Base-by-base conservation (phyloP, 2,329 filamentous ascomycete genomes). In the Venturiaceae sp. region DNA sequence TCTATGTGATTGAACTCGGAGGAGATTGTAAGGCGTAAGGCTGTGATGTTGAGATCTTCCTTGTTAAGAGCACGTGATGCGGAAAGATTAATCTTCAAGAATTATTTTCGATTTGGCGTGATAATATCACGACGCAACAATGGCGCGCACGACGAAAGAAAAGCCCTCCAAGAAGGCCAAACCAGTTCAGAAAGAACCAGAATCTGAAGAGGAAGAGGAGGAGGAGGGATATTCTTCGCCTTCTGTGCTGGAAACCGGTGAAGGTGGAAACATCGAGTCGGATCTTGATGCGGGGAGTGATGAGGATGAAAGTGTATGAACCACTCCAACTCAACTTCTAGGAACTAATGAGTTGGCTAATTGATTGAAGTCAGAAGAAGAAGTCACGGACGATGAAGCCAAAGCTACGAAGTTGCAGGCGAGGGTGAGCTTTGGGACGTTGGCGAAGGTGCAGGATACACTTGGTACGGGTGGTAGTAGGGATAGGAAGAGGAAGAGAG, bases 371-470 rank as follows among this genome's bases (percentile, higher is more conserved):
- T 30, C 46, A 1, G 55, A 47, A 36, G 55, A 52, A 21, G 28
- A 50, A n/a, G 0, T 16, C 26, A 30, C 32, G 19, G 58, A 59
- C 4, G 53, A 56, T 19, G 58, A 59, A 26, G 34, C 30, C 2
- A 37, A 21, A 1, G 33, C 50, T 7, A n/a, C 26, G 53, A 69
- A 73, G 14, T 69, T 74, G 34, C 72, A 85, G 60, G 78, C 76
- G 66, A 79, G 77, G 61, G 83, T 96, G 63, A 94, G 91, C 26
- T 96, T 97, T 67, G 92, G 91, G 62, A 88, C 89, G n/a, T 78
- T 96, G 41, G 90, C 89, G 63, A 89, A 90, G 77, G 92, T 91
- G 1, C 90, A 95, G 75, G 85, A 85, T 39, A 81, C 84, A 0
- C 73, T 95, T 33, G 76, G 75, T 68, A 63, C 72, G 73, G 72